Base-by-base conservation (phyloP, 306 rosid species). In the Prunus armeniaca region DNA sequence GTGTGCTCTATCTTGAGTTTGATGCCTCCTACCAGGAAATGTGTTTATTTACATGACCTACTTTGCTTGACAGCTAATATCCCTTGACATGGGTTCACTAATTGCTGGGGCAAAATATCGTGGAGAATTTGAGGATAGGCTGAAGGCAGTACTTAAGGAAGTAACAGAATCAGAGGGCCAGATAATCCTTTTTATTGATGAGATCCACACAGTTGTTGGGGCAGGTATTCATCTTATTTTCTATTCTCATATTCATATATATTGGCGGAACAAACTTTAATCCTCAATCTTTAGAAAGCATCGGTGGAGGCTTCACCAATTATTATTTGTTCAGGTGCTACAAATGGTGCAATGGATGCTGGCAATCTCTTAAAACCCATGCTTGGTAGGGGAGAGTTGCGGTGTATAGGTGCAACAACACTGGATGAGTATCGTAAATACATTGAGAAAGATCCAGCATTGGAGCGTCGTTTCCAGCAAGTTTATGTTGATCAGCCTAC, bases 81-180 rank as follows among this genome's bases (percentile, higher is more conserved):
- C 99, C 60, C 99, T 95, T 77, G 99, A 92, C 84, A 95, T 95
- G 99, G 99, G 99, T 73, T 85, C 99, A 47, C 93, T 92, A 30
- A 95, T 95, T 89, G 99, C 97, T 74, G 99, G 97, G 58, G 99
- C 99, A 72, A 95, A 95, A 77, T 95, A 90, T 80, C 92, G 99
- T 41, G 99, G 99, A 82, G 99, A 95, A 84, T 95, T 95, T 84
- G 99, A 95, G 86, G 99, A 95, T 76, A 91, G 99, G 81, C 91
- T 95, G 82, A 95, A 95, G 88, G 99, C 99, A 50, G 99, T 95
- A 51, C 97, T 95, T 67, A 95, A 71, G 92, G 99, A 95, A 91
- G 97, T 95, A 69, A 95, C 99, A 65, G 99, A 95, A 67, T 95
- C 99, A 27, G 99, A 95, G 73, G 99, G 99, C 65, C 99, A 95